phyloP scores from a whole-genome alignment of 192 early-diverging fungal species.

The Umbelopsis vinacea region DNA sequence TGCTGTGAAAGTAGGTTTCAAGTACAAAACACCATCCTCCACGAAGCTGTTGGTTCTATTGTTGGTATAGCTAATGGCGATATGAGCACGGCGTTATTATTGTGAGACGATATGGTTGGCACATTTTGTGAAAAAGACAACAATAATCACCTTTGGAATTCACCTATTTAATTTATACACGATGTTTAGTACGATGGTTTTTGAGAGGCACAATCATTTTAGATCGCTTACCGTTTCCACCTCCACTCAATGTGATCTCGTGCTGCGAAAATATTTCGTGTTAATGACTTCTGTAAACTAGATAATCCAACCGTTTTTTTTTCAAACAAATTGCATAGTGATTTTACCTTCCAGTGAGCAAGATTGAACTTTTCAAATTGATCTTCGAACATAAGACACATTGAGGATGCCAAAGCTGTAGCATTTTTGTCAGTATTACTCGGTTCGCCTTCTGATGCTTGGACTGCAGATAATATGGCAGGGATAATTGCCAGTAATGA shows the following conservation, averaged over 20 bases:
- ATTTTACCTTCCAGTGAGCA: conserved; percentile 35
- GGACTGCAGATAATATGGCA: not conserved
- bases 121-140: too few species aligned
- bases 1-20: conserved; percentile 63
- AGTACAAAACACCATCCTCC: conserved; percentile 59
- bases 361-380: conserved; percentile 35
- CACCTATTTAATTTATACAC: not conserved
- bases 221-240: conserved; percentile 33
- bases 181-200: not conserved
- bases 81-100: not conserved
- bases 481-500: conserved; percentile 10
- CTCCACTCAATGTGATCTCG: conserved; percentile 38
- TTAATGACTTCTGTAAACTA: not conserved
- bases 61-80: conserved; percentile 39
- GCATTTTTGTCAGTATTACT: not conserved
- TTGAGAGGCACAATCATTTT: not conserved
- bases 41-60: conserved; percentile 65
- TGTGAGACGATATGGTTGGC: too few species aligned
- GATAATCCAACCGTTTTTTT: not conserved
- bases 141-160: not conserved
- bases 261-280: conserved; percentile 23
- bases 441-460: conserved; percentile 7
- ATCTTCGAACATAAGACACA: conserved; percentile 41
- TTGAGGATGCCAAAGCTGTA: not conserved
- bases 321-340: too few species aligned